phyloP scores from a whole-genome alignment of 2,329 filamentous ascomycete species.

The Drechslerella coelobrocha region DNA sequence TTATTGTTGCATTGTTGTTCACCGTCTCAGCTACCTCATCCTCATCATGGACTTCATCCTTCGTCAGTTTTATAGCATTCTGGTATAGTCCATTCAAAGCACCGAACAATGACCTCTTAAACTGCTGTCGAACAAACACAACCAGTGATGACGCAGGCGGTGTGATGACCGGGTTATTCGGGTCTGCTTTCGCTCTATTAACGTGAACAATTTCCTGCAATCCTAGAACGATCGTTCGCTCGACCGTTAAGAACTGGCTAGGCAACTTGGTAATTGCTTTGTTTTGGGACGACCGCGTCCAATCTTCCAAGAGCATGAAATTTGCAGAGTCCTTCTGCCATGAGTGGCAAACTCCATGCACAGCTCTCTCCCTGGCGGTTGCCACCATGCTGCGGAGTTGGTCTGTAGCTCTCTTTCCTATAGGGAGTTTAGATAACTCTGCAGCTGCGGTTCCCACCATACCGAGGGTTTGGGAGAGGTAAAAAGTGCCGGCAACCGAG shows the following conservation, averaged over 20 bases:
- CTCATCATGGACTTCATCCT: constrained; percentile 65
- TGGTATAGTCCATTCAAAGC: constrained; percentile 95
- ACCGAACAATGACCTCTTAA: constrained; percentile 92
- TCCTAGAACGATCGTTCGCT: constrained; percentile 78
- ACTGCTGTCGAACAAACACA: constrained; percentile 88
- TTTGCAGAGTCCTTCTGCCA: constrained; percentile 95
- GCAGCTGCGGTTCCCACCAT: constrained; percentile 71
- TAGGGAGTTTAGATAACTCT: constrained; percentile 45
- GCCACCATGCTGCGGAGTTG: constrained; percentile 77
- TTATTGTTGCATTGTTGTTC: constrained; percentile 47
- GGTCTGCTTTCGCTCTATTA: constrained; percentile 79
- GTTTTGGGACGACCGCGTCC: constrained; percentile 81
- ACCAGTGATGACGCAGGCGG: constrained; percentile 86
- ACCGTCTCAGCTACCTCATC: constrained; percentile 63
- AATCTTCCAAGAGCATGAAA: constrained; percentile 90
- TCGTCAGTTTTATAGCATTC: constrained; percentile 80
- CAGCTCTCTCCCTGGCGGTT: constrained; percentile 80
- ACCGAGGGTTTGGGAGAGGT: constrained; percentile 79
- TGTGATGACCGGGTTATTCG: constrained; percentile 77
- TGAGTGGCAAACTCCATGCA: constrained; percentile 82
- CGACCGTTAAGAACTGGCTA: constrained; percentile 81
- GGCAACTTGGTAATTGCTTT: constrained; percentile 93
- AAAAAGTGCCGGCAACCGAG: constrained; percentile 88
- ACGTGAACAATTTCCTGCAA: constrained; percentile 97
- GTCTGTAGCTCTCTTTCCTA: constrained; percentile 73